Evolutionary conservation across 192 early-diverging fungal genomes (phyloP), one percentile per base, ranked within the genome.

Genomic region (Lunasporangiospora selenospora): DNA sequence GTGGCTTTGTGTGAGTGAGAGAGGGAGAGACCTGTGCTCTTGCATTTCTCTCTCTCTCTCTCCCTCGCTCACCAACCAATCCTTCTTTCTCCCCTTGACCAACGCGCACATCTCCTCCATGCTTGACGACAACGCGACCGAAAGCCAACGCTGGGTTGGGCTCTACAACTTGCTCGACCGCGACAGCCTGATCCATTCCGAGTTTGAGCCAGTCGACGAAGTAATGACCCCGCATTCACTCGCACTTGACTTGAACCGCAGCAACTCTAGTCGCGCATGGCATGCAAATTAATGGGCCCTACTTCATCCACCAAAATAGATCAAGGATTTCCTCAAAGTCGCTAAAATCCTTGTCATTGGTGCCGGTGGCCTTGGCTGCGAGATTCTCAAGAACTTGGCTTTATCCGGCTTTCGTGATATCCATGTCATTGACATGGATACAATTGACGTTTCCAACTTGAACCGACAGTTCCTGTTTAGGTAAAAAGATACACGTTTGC

Each of bases 351-450:
- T 93, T 16, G 92, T 93, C 40, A 90, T 93, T 76, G 92, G 92
- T 19, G 92, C 92, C 3, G 92, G 92, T 40, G 92, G 92, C 9
- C 80, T 93, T 24, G 92, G 92, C 10, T 93, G 92, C 60, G 92
- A 93, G 62, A 87, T 93, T 30, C 85, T 93, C 40, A 93, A 93
- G 73, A 87, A 92, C 76, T 71, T 93, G 40, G 91, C 89, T 32
- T 70, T 92, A 64, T 85, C 90, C 11, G 92, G 92, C 23, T 93
- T 93, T 56, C 82, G 82, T 27, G 81, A 93, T 51, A 86, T 93
- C 45, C 83, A 91, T 70, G 92, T 93, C 42, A 92, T 93, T 77
- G 92, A 93, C 77, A 93, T 93, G 92, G 92, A 93, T 65, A 93
- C 89, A 16, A 93, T 93, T 40, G 92, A 93, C 56, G 70, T 93